Percentiles rank a stretch among this genome's conserved stretches.
phyloP scores from a whole-genome alignment of 345 rosid genomes.

The Populus davidiana region DNA sequence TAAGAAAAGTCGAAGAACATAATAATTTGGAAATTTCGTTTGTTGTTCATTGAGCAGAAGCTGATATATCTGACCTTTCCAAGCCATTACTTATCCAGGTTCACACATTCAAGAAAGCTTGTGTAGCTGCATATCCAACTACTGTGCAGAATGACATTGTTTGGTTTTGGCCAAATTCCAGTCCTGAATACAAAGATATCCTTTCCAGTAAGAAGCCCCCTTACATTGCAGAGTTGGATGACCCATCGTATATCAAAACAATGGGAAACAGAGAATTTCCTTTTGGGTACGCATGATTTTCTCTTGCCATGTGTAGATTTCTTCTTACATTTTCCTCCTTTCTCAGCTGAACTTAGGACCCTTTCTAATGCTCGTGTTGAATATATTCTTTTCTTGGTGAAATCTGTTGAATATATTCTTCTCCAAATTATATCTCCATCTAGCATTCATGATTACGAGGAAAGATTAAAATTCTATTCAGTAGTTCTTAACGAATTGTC shows the following conservation, averaged over 20 bases:
- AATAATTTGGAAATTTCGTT: neutral
- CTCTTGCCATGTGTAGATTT: neutral
- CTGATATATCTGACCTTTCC: neutral
- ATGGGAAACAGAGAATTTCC: conserved; percentile 69
- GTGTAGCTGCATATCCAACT: conserved; percentile 70
- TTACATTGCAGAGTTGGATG: conserved; percentile 61
- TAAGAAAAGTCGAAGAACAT: neutral
- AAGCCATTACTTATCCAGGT: conserved; percentile 39
- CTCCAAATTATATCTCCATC: neutral
- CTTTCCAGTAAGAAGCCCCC: conserved; percentile 63
- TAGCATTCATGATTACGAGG: neutral
- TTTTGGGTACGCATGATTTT: conserved; percentile 53
- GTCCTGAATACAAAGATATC: conserved; percentile 64
- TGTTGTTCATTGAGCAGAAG: neutral
- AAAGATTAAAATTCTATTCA: neutral
- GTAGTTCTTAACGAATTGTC: neutral
- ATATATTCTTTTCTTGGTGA: neutral
- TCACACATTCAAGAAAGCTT: conserved; percentile 70
- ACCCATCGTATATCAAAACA: conserved; percentile 58
- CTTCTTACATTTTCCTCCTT: neutral
- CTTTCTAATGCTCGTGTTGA: neutral
- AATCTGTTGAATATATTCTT: neutral
- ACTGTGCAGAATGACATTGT: conserved; percentile 67
- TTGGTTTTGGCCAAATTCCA: conserved; percentile 88
- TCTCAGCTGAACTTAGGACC: neutral